phyloP scores from a whole-genome alignment of 2,329 filamentous ascomycete genomes.

The Aspergillus chevalieri region DNA sequence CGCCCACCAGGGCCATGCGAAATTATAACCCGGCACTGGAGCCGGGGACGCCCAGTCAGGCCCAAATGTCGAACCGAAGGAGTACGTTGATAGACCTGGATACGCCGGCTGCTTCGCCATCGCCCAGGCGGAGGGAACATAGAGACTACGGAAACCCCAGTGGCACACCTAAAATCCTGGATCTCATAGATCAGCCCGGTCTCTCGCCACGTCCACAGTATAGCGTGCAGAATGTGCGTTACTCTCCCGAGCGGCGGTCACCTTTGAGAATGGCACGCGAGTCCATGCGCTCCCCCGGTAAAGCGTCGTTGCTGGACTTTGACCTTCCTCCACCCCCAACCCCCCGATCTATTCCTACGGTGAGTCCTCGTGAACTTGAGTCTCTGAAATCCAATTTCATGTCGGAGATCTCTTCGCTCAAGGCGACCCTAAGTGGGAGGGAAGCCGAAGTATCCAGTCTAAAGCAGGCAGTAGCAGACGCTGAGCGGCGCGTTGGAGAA shows the following conservation, averaged over 20 bases:
- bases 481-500: slow-evolving; percentile 85
- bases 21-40: slow-evolving; percentile 26
- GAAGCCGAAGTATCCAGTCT: slow-evolving; percentile 85
- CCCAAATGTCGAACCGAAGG: slow-evolving; percentile 31
- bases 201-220: slow-evolving; percentile 48
- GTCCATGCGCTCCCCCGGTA: slow-evolving; percentile 36
- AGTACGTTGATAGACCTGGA: slow-evolving; percentile 27
- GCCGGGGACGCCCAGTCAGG: slow-evolving; percentile 44
- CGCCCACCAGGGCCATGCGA: slow-evolving; percentile 47
- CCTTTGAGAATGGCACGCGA: slow-evolving; percentile 36
- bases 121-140: slow-evolving; percentile 46
- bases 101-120: slow-evolving; percentile 33
- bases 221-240: slow-evolving; percentile 29
- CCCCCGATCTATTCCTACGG: slow-evolving; percentile 80
- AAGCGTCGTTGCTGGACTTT: slow-evolving; percentile 74
- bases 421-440: slow-evolving; percentile 83
- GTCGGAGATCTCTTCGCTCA: slow-evolving; percentile 90
- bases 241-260: slow-evolving; percentile 38
- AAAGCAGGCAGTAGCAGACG: slow-evolving; percentile 80
- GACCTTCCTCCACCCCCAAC: slow-evolving; percentile 92
- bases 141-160: slow-evolving; percentile 39
- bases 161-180: slow-evolving; percentile 72
- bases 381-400: slow-evolving; percentile 84
- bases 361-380: slow-evolving; percentile 88
- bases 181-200: slow-evolving; percentile 77